A percentile compares a stretch with the other conserved stretches of the same genome.
Conservation (phyloP, 805 yeast species). For the Pichia ethanolica region DNA sequence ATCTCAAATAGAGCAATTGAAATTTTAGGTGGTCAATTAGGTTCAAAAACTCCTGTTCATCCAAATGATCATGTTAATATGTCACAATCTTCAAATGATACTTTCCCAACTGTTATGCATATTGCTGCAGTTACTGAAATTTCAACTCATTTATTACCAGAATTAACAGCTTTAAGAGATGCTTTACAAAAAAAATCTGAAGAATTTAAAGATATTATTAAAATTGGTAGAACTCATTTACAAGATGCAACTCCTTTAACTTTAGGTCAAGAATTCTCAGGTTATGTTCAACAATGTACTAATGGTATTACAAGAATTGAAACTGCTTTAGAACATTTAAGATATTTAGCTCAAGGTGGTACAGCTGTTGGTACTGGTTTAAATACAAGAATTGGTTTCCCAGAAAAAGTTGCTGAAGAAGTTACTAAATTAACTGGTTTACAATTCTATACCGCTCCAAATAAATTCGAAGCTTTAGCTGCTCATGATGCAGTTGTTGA, state of each 20-base stretch:
- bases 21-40: conserved; percentile 83
- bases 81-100: conserved; percentile 98
- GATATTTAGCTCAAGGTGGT: conserved; percentile 95
- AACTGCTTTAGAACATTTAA: conserved; percentile 64
- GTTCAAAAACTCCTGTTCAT: conserved; percentile 91
- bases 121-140: conserved; percentile 95
- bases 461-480: conserved; percentile 97
- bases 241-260: conserved; percentile 99
- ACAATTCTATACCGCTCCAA: conserved; percentile 90
- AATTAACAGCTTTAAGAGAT: conserved; percentile 67
- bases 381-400: conserved; percentile 89
- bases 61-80: conserved; percentile 98
- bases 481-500: conserved; percentile 98
- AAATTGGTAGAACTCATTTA: conserved; percentile 97
- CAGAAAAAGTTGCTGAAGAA: conserved; percentile 76
- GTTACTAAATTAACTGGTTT: conserved; percentile 83
- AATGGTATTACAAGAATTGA: conserved; percentile 88
- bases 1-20: conserved; percentile 98
- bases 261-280: conserved; percentile 95
- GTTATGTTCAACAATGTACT: conserved; percentile 88
- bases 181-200: conserved; percentile 70
- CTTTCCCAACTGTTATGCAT: conserved; percentile 99
- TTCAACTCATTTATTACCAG: conserved; percentile 67
- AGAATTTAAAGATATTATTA: conserved; percentile 84
- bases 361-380: conserved; percentile 99